phyloP scores from a whole-genome alignment of 2,329 filamentous ascomycete genomes.

The Calonectria hawksworthii region DNA sequence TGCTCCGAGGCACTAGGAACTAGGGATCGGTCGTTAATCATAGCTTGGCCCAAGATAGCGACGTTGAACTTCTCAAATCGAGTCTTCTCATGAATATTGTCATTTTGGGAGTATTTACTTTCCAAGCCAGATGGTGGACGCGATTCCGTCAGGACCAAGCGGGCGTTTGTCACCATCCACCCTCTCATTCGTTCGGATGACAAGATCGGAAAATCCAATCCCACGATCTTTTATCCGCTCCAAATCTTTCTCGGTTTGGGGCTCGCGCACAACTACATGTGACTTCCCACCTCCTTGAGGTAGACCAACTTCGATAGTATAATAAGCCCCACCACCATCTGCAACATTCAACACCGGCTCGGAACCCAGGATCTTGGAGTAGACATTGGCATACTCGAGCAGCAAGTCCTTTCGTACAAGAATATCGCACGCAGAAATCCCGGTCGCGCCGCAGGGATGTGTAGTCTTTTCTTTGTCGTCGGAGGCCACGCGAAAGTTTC shows the following conservation, averaged over 20 bases:
- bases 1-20: too few species aligned
- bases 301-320: background rate
- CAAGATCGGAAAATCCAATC: constrained; percentile 1
- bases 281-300: background rate
- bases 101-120: too few species aligned
- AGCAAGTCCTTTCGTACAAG: background rate
- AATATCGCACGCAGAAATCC: constrained; percentile 5
- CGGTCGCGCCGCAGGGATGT: background rate
- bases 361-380: background rate
- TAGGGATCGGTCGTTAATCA: too few species aligned
- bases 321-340: background rate
- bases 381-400: background rate
- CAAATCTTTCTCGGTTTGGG: background rate
- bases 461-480: constrained; percentile 1
- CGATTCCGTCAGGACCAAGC: background rate
- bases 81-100: too few species aligned
- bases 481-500: background rate
- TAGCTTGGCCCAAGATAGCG: too few species aligned
- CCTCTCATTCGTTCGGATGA: background rate
- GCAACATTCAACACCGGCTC: background rate
- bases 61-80: too few species aligned
- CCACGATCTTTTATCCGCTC: background rate
- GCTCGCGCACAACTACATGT: background rate
- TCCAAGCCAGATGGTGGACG: background rate
- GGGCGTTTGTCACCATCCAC: background rate